Evolutionary conservation across 176 grass and related monocot genomes (phyloP), one percentile per base, ranked within the genome.

Genomic region (Cymbopogon citratus): DNA sequence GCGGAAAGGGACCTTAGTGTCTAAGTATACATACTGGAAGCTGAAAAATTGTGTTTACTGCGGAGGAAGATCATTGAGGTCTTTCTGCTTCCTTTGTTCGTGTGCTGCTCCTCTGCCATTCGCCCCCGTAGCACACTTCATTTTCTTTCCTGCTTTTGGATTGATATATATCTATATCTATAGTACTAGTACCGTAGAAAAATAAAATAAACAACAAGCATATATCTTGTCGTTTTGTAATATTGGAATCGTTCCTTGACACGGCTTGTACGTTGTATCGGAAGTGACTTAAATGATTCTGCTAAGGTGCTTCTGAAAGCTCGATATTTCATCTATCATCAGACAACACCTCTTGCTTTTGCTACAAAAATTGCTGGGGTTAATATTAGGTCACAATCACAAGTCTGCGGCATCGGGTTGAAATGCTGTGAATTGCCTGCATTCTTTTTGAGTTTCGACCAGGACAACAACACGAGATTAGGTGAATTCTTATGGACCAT

Each of bases 1-100:
- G 34, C 34, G 63, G 74, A 87, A 75, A 80, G 62, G 44, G 78
- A 81, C 72, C 56, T 33, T 76, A 11, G 31, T 54, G 64, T 76
- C 26, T 72, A 76, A 57, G 54, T 24, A 57, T 33, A 44, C 65
- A 57, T 33, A 44, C 65, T 72, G 33, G 35, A 73, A 38, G 41
- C 52, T 66, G 36, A 82, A 59, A 69, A 2, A 31, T 19, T 63
- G 51, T 81, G 54, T 69, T 38, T 40, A 75, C 81, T 61, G 64
- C 25, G 21, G 36, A 71, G 14, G 29, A 62, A 69, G 12, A 78
- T 72, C 27, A 73, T 23, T 48, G 7, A 52, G 7, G 1, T 54
- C 29, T 80, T 80, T 80, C 16, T 79, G 66, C 35, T 71, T 75
- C 18, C 15, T 77, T 89, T 54, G 19, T 52, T 75, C 13, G 6